A percentile compares a stretch with the other conserved stretches of the same genome.
These are phyloP conservation scores for Paramecium biaurelia DNA, from an alignment of 73 alveolate genomes.

Conservation along the genomic window DNA sequence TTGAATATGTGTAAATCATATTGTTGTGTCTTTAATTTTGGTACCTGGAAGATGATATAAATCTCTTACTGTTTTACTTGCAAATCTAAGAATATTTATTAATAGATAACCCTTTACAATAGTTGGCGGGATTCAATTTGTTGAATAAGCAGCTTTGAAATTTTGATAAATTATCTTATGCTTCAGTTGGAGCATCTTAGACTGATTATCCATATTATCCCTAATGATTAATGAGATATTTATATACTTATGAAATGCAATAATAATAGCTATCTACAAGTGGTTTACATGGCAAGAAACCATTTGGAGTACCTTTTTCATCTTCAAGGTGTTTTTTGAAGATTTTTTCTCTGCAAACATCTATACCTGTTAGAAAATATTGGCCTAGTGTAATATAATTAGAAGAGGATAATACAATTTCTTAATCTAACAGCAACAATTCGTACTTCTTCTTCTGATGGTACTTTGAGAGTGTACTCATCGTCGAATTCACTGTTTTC, in stretches of 20 bases:
- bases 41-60: slow-evolving; percentile 24
- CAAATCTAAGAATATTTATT: not conserved
- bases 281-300: slow-evolving; percentile 39
- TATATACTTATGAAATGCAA: slow-evolving; percentile 12
- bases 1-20: not conserved
- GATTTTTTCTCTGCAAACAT: slow-evolving; percentile 30
- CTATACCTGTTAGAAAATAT: slow-evolving; percentile 40
- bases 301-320: not conserved
- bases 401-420: not conserved
- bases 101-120: not conserved
- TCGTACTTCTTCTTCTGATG: slow-evolving; percentile 33
- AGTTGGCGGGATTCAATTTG: not conserved
- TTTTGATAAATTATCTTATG: not conserved
- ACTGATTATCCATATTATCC: slow-evolving; percentile 11
- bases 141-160: not conserved
- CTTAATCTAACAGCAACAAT: slow-evolving; percentile 16
- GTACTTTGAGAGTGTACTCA: slow-evolving; percentile 6
- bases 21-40: slow-evolving; percentile 3
- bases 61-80: not conserved
- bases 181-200: slow-evolving; percentile 18
- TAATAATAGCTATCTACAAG: slow-evolving; percentile 35
- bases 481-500: slow-evolving; percentile 18
- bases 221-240: not conserved
- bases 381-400: not conserved
- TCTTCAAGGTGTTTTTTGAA: not conserved